Evolutionary conservation across 306 rosid species (phyloP), one percentile per base, ranked within the genome.

Genomic region (Benincasa hispida): DNA sequence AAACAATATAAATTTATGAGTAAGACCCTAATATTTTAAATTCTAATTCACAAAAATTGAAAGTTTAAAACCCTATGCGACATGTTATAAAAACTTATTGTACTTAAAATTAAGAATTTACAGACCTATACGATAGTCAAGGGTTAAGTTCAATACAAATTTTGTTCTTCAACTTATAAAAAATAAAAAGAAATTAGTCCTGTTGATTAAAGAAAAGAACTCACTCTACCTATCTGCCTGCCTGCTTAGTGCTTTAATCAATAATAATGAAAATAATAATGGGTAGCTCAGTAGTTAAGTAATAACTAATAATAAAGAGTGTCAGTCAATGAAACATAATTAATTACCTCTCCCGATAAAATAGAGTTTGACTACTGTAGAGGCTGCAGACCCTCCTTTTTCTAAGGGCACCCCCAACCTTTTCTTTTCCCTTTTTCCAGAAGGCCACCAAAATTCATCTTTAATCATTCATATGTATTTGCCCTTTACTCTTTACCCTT

Each of bases 311-410:
- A 70, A 70, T 70, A 8, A 45, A 27, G 14, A 67, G 34, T 12
- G 45, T 22, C 34, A 41, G 74, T 67, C 32, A 67, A 67, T 12
- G 32, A 5, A 21, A 21, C 18, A 37, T 67, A 21, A 24, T 69
- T 8, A 69, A 69, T 69, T 68, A 65, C 72, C 74, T 41, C 74
- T 68, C 54, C 48, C 74, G 6, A 68, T 45, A 42, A 42, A 68
- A 69, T 45, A 62, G 69, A 42, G 57, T 69, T 69, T 69, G 75
- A 69, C 55, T 5, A 15, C 30, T 68, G 34, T 11, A 68, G 3
- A 68, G 3, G 55, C 10, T 4, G 9, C 53, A 37, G 51, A 5
- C 48, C 30, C 50, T 6, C 25, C 21, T 27, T 66, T 63, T 15
- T 41, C 39, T 21, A 60, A 61, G 68, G 68, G 68, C 68, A 30